Conservation (phyloP, 2,329 filamentous ascomycete species). For the Talaromyces sp. region DNA sequence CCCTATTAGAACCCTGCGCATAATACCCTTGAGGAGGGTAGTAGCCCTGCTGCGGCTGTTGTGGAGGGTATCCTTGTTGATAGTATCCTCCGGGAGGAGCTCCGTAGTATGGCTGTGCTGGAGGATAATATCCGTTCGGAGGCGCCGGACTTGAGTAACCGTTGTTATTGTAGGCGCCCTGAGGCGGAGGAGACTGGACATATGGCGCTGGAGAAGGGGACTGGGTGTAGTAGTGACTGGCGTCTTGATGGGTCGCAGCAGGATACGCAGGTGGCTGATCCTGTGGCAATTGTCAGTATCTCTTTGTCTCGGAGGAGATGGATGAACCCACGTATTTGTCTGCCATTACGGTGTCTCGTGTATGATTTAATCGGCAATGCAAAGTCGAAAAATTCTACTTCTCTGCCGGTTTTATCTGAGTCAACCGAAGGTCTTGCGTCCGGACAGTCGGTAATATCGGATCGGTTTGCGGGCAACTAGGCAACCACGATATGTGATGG, state of each 20-base stretch:
- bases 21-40: constrained; percentile 22
- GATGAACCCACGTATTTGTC: background rate
- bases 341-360: background rate
- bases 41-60: constrained; percentile 33
- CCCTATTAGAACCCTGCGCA: constrained; percentile 5
- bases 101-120: constrained; percentile 25
- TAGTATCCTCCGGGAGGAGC: constrained; percentile 28
- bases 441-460: background rate
- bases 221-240: constrained; percentile 18
- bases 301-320: background rate
- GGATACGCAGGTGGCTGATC: constrained; percentile 33
- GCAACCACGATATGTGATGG: background rate
- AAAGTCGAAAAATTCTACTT: background rate
- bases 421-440: background rate
- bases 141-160: constrained; percentile 17
- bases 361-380: background rate
- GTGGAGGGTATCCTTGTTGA: constrained; percentile 23
- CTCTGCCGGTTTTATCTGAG: background rate
- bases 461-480: background rate
- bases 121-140: constrained; percentile 30
- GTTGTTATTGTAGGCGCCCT: constrained; percentile 21
- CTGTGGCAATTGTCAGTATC: background rate
- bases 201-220: constrained; percentile 6
- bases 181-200: constrained; percentile 20
- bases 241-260: constrained; percentile 25